Evolutionary conservation across 2,329 filamentous ascomycete species (phyloP), one percentile per base, ranked within the genome.

Genomic region (Fusarium nematophilum): DNA sequence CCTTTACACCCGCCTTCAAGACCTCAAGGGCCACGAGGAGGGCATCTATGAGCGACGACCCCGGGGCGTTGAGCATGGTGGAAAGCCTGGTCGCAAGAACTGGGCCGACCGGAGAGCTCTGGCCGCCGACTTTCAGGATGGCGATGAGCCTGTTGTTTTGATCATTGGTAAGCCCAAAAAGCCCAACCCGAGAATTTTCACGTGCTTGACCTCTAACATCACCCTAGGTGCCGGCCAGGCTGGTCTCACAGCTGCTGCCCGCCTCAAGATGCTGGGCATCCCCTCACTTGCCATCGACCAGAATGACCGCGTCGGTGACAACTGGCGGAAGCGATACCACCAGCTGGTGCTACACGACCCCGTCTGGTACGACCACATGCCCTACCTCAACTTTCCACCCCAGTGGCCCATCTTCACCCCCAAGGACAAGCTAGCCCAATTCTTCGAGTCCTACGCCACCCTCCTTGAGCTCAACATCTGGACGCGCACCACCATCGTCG

Each of bases 361-460:
- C 0, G 84, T 90, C 3, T 87, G 79, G 77, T 84, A 80, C 53
- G 81, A 84, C 48, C 83, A 86, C 65, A 75, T 90, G 76, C 85
- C 88, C 0, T 91, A 89, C 69, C 64, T 91, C 4, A 75, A 76
- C 0, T 91, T 90, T 68, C 89, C 88, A 0, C 68, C 80, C 0
- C 81, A 81, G 46, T 91, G 88, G 88, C 88, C 88, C 4, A 76
- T 89, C 13, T 91, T 89, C 70, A 90, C 87, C 0, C 87, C 88
- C 5, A 91, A 90, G 68, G 88, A 91, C 71, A 91, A 91, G 67
- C 76, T 90, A 0, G 89, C 80, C 2, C 86, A 90, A 36, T 91
- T 86, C 74, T 86, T 91, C 57, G 87, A 90, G 61, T 76, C 82
- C 0, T 91, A 91, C 61, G 88, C 83, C 1, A 81, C 77, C 5